Base-by-base conservation (phyloP, 2,329 filamentous ascomycete genomes). In the Annulohypoxylon truncatum region DNA sequence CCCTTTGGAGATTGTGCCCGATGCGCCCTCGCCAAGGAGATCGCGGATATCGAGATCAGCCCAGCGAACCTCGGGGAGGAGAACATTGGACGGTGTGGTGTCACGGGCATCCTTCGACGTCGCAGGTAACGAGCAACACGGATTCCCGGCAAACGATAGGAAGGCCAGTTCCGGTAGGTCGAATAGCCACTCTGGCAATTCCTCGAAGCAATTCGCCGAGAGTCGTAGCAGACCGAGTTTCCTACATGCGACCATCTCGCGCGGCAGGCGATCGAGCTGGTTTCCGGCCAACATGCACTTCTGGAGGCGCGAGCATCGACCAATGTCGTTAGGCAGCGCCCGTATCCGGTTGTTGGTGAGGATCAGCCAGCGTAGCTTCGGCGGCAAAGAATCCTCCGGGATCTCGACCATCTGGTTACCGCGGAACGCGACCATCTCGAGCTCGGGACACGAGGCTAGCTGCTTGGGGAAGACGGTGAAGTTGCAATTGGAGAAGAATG, bases 251-350 rank as follows among this genome's bases (percentile, higher is more conserved):
- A 74, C 73, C 81, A 85, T 82, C 53, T 79, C 76, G 13, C 70
- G 70, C 1, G 83, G 83, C 7, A 85, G 73, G 38, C 50, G 52
- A 0, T 65, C 71, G 22, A 84, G 75, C n/a, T 62, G 72, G 68
- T 84, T 84, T 12, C 82, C 82, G 1, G 82, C 78, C n/a, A 85
- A 72, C 80, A 84, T 82, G 68, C 82, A 84, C 71, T 84, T 83
- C 67, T 84, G 79, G 3, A 85, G 75, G 9, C 77, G 77, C 15
- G 67, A 65, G 61, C 82, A 85, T 18, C 72, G 72, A 8, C 82
- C 81, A 50, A 84, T 81, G 70, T 77, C 81, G 15, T 67, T 68
- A 0, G 82, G 82, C 6, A 85, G 72, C 6, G 66, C 56, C 2
- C 65, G 62, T 40, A 85, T 78, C 38, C 70, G 64, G 71, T 85